A percentile compares a stretch with the other conserved stretches of the same genome.
These are phyloP conservation scores for Colletotrichum higginsianum DNA, from an alignment of 2,329 filamentous ascomycete genomes.

Conservation along the genomic window DNA sequence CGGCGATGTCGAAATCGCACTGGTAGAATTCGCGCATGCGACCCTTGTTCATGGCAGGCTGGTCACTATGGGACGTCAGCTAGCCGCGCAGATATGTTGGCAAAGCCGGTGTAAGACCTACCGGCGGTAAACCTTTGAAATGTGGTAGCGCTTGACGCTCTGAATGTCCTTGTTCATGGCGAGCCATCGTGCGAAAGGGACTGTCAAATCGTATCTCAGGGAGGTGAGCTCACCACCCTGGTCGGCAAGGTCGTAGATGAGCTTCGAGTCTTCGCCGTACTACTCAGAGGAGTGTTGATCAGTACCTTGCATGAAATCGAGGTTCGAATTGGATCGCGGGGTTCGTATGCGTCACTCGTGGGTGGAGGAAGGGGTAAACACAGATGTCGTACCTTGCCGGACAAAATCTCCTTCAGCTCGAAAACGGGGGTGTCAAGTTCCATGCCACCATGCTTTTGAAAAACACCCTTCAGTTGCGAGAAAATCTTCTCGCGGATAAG, in stretches of 20 bases:
- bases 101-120: neutral
- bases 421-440: constrained; percentile 88
- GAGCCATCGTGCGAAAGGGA: constrained; percentile 92
- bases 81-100: neutral
- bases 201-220: constrained; percentile 88
- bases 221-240: constrained; percentile 86
- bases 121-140: constrained; percentile 82
- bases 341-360: constrained; percentile 15
- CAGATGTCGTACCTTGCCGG: constrained; percentile 72
- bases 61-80: constrained; percentile 68
- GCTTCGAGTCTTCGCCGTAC: constrained; percentile 86
- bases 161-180: constrained; percentile 90
- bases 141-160: constrained; percentile 94
- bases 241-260: constrained; percentile 75
- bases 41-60: constrained; percentile 89
- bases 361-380: constrained; percentile 27
- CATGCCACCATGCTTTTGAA: constrained; percentile 86
- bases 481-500: constrained; percentile 87
- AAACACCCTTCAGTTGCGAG: constrained; percentile 80
- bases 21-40: constrained; percentile 98
- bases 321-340: constrained; percentile 33
- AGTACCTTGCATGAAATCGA: constrained; percentile 9
- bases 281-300: constrained; percentile 3
- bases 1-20: constrained; percentile 96
- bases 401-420: constrained; percentile 87